phyloP scores from a whole-genome alignment of 2,329 filamentous ascomycete genomes.

The Talaromyces verruculosus region DNA sequence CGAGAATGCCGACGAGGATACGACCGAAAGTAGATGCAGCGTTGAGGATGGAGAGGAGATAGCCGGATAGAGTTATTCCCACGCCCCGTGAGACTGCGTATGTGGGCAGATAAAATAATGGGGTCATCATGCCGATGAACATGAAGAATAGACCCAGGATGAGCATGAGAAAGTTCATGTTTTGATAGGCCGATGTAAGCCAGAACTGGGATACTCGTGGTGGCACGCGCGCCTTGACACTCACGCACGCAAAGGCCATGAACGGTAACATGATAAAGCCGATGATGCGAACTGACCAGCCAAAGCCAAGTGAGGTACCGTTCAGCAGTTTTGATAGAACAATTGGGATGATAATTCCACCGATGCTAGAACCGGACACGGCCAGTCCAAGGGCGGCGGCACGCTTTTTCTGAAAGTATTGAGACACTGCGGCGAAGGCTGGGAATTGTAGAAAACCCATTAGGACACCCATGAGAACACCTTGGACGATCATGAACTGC shows the following conservation, averaged over 20 bases:
- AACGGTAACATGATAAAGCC: conserved; percentile 52
- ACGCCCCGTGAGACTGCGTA: conserved; percentile 30
- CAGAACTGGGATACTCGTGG: conserved; percentile 28
- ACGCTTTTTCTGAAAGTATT: conserved; percentile 50
- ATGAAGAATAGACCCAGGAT: conserved; percentile 28
- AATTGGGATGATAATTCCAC: conserved; percentile 53
- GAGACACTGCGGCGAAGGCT: conserved; percentile 46
- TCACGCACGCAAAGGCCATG: conserved; percentile 41
- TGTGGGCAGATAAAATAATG: conserved; percentile 34
- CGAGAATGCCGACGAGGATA: conserved; percentile 34
- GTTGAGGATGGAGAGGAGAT: conserved; percentile 35
- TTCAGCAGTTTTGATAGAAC: conserved; percentile 51
- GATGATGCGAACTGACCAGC: conserved; percentile 53
- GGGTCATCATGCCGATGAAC: conserved; percentile 31
- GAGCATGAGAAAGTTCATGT: conserved; percentile 25
- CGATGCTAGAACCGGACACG: conserved; percentile 50
- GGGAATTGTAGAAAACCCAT: conserved; percentile 48
- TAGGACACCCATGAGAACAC: conserved; percentile 36
- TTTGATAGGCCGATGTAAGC: conserved; percentile 26
- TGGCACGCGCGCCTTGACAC: conserved; percentile 26
- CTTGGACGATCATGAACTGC: conserved; percentile 51
- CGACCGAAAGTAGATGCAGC: conserved; percentile 37
- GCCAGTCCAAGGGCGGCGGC: conserved; percentile 49
- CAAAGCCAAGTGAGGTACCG: conserved; percentile 44
- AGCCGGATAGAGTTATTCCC: conserved; percentile 26